Conservation (phyloP, 129 eudicot species). For the Solidago caesia region DNA sequence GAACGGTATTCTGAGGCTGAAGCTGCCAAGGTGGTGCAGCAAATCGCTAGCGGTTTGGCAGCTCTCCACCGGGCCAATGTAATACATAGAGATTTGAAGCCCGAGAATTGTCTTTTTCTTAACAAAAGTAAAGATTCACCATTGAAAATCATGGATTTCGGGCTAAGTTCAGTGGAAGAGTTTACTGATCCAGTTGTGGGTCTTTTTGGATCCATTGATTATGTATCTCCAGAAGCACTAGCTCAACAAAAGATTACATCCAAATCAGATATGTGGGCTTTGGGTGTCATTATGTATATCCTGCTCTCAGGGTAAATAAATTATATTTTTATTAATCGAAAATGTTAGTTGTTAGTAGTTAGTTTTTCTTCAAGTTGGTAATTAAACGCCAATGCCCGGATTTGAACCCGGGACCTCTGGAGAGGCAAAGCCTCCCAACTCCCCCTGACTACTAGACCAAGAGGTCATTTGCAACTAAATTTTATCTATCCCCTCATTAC, state of each 20-base stretch:
- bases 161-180: conserved; percentile 80
- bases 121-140: conserved; percentile 51
- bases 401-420: too few relatives aligned
- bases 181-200: conserved; percentile 84
- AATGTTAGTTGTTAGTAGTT: too few relatives aligned
- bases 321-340: background rate
- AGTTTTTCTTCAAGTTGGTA: too few relatives aligned
- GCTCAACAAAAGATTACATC: conserved; percentile 50
- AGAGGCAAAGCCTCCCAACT: too few relatives aligned
- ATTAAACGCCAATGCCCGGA: too few relatives aligned
- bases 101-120: conserved; percentile 77
- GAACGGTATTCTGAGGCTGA: conserved; percentile 64
- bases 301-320: conserved; percentile 71
- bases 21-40: conserved; percentile 72
- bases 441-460: too few relatives aligned
- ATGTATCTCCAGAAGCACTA: conserved; percentile 85
- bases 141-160: conserved; percentile 81
- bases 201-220: conserved; percentile 81
- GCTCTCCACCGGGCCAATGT: conserved; percentile 67
- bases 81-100: conserved; percentile 78
- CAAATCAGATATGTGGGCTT: conserved; percentile 79
- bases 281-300: conserved; percentile 78
- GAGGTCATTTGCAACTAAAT: too few relatives aligned
- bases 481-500: too few relatives aligned
- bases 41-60: conserved; percentile 60